These are phyloP conservation scores for Ochetophila trinervis DNA, from an alignment of 306 rosid genomes.

Conservation along the genomic window DNA sequence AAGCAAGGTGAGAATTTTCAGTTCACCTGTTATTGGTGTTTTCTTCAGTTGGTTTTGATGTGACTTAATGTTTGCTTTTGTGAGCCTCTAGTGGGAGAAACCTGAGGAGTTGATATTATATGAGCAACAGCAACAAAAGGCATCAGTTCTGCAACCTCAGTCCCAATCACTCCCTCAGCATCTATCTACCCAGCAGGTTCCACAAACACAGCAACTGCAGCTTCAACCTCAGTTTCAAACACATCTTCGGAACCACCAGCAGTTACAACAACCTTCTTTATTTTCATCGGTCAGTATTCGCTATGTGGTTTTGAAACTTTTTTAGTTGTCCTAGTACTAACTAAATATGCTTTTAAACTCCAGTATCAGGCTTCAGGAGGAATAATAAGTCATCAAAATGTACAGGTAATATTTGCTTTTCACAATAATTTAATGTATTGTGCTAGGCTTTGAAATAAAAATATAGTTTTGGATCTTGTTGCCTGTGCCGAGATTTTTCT, in stretches of 20 bases:
- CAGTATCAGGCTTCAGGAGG: slow-evolving; percentile 71
- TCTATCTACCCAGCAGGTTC: slow-evolving; percentile 49
- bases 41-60: slow-evolving; percentile 7
- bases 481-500: no score
- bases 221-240: slow-evolving; percentile 60
- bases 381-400: slow-evolving; percentile 52
- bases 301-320: neutral
- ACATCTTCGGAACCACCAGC: slow-evolving; percentile 32
- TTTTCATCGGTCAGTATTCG: slow-evolving; percentile 29
- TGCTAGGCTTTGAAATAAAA: no score
- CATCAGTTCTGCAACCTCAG: slow-evolving; percentile 53
- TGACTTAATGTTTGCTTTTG: slow-evolving; percentile 21
- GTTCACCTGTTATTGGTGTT: slow-evolving; percentile 18
- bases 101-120: slow-evolving; percentile 63
- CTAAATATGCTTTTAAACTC: slow-evolving; percentile 27
- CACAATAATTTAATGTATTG: neutral
- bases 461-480: no score
- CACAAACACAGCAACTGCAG: slow-evolving; percentile 55
- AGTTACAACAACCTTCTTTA: no score
- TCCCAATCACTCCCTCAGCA: slow-evolving; percentile 51
- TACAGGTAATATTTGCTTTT: slow-evolving; percentile 46
- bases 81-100: slow-evolving; percentile 82
- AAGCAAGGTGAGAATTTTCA: slow-evolving; percentile 62
- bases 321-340: slow-evolving; percentile 15
- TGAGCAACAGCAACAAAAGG: slow-evolving; percentile 69